These are phyloP conservation scores for Anisogramma anomala DNA, from an alignment of 2,329 filamentous ascomycete species.

Conservation along the genomic window DNA sequence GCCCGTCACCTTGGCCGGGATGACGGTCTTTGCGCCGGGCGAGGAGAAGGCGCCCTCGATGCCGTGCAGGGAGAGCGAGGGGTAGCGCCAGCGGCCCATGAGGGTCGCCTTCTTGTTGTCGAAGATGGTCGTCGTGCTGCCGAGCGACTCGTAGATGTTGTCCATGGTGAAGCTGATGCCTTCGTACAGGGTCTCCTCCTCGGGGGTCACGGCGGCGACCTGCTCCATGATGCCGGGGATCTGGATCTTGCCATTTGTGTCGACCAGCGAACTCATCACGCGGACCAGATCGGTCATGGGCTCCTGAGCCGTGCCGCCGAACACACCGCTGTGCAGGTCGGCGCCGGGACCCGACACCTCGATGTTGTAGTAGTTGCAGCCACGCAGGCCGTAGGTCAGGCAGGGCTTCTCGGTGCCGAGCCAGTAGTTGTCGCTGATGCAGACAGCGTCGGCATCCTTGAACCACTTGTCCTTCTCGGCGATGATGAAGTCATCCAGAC, in stretches of 20 bases:
- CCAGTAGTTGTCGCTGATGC: conserved; percentile 99
- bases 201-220: conserved; percentile 74
- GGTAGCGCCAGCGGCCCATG: conserved; percentile 93
- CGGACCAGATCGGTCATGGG: conserved; percentile 93
- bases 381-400: conserved; percentile 90
- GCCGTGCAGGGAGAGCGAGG: conserved; percentile 87
- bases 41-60: conserved; percentile 90
- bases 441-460: conserved; percentile 88
- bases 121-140: conserved; percentile 77
- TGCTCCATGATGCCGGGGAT: conserved; percentile 92
- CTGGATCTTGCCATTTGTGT: conserved; percentile 81
- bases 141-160: conserved; percentile 82
- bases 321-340: conserved; percentile 93
- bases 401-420: conserved; percentile 97
- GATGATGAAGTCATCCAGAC: conserved; percentile 86
- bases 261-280: conserved; percentile 73
- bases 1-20: conserved; percentile 92
- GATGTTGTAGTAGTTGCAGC: conserved; percentile 95
- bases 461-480: conserved; percentile 90
- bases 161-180: conserved; percentile 93
- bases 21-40: conserved; percentile 94
- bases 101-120: conserved; percentile 82
- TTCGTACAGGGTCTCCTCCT: conserved; percentile 81
- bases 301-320: conserved; percentile 91
- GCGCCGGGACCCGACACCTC: conserved; percentile 83